A percentile compares a stretch with the other conserved stretches of the same genome.
Evolutionary conservation across 495 filamentous ascomycete species (phyloP).

Genomic region (Terfezia claveryi): DNA sequence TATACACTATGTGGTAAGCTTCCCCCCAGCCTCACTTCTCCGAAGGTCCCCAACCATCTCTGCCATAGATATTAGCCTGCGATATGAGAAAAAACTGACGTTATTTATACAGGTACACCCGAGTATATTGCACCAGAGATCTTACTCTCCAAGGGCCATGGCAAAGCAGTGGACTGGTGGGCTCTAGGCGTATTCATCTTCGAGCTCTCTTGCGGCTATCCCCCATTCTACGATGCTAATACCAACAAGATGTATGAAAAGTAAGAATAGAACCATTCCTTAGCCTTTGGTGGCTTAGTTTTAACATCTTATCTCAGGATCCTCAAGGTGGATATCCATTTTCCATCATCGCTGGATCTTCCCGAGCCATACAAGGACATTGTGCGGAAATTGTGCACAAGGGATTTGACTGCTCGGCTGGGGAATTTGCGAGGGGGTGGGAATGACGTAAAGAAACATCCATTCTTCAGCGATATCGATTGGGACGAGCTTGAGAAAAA

Average conservation of each 20-base stretch:
- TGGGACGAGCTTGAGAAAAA: slow-evolving; percentile 58
- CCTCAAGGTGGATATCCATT: slow-evolving; percentile 45
- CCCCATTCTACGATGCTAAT: slow-evolving; percentile 91
- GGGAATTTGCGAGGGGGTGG: slow-evolving; percentile 78
- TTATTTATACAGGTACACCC: slow-evolving; percentile 38
- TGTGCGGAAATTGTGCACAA: slow-evolving; percentile 66
- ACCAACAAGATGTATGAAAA: slow-evolving; percentile 93
- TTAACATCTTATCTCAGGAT: slow-evolving; percentile 15
- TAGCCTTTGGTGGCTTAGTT: neutral
- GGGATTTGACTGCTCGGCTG: slow-evolving; percentile 65
- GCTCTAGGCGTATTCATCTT: slow-evolving; percentile 88
- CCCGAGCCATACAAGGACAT: slow-evolving; percentile 60
- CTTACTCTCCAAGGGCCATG: slow-evolving; percentile 85
- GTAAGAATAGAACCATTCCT: slow-evolving; percentile 17
- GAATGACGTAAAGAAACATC: slow-evolving; percentile 58
- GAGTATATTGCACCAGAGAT: slow-evolving; percentile 95
- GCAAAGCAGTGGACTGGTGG: slow-evolving; percentile 98
- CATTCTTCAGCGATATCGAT: slow-evolving; percentile 63
- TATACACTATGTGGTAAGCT: slow-evolving; percentile 62
- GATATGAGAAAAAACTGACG: neutral
- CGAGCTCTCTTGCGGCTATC: slow-evolving; percentile 87
- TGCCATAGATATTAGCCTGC: neutral
- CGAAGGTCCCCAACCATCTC: neutral
- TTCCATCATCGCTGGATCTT: slow-evolving; percentile 47
- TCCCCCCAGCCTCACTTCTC: neutral